Base-by-base conservation (phyloP, 2,329 filamentous ascomycete genomes). In the Penicillium sp. region DNA sequence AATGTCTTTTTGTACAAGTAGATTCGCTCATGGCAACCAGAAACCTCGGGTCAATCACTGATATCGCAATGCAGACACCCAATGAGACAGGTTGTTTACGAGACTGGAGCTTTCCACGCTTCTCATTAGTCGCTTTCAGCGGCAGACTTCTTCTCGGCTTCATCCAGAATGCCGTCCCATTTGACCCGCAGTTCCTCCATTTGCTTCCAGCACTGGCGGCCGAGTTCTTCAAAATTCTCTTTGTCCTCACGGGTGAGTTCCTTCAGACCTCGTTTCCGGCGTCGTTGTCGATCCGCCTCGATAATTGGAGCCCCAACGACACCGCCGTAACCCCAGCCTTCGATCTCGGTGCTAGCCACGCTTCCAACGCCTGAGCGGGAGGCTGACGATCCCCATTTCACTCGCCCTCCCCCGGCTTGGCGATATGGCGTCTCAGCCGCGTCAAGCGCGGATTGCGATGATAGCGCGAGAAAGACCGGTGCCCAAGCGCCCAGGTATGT, bases 351-450 rank as follows among this genome's bases (percentile, higher is more conserved):
- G 56, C 80, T 80, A 65, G 83, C 84, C 4, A 87, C 79, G 26
- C 76, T 70, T 43, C 78, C 76, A 14, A 74, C 68, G 0, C 84
- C 81, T 39, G 68, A 63, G 8, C 76, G 63, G 49, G 83, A 77
- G 7, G 77, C 77, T n/a, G 80, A 78, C 19, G 84, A 86, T 2
- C 91, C 91, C 91, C 91, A 97, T 70, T 97, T 97, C 35, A 65
- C 77, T 61, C 73, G 81, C 47, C 74, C 76, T 30, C 72, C 74
- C 2, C 64, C 72, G 35, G 87, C 78, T 10, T 90, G 72, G 14
- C 74, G 72, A 11, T 77, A 76, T 42, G 57, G 57, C 3, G 51
- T 51, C 18, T 69, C 66, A 7, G 65, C 64, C 17, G 48, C 57
- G 29, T 68, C 62, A 10, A 73, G 53, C 4, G 55, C 56, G 4